Percentiles rank a stretch among this genome's conserved stretches.
Conservation (phyloP, 768 basidiomycete species). For the Tylopilus felleus region DNA sequence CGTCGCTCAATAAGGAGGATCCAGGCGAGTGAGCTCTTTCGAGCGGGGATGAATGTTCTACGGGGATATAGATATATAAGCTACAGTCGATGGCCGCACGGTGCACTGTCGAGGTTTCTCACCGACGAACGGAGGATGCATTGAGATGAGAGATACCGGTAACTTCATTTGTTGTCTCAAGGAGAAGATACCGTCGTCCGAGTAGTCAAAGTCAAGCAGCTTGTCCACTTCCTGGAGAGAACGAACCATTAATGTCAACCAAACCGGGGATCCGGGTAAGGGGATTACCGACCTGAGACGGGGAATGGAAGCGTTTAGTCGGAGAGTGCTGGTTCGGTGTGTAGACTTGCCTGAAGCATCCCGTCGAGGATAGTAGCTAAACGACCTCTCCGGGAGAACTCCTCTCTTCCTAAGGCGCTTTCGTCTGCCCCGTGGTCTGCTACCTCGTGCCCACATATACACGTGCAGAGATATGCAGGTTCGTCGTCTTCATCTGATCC, state of each 20-base stretch:
- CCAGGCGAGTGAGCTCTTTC: conserved; percentile 19
- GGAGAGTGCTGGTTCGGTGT: background rate
- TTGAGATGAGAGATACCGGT: conserved; percentile 48
- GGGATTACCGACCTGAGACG: conserved; percentile 22
- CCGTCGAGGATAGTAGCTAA: conserved; percentile 82
- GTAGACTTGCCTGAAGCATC: conserved; percentile 59
- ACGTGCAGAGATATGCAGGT: conserved; percentile 53
- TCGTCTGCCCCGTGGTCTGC: conserved; percentile 66
- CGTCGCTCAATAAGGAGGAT: conserved; percentile 47
- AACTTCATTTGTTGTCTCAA: conserved; percentile 68
- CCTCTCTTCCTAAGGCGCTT: conserved; percentile 50
- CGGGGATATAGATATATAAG: conserved; percentile 12
- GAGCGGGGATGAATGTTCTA: conserved; percentile 23
- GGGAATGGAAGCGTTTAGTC: conserved; percentile 13
- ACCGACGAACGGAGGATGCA: conserved; percentile 55
- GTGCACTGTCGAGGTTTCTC: conserved; percentile 14
- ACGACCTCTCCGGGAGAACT: conserved; percentile 68
- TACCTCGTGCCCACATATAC: conserved; percentile 68
- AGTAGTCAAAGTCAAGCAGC: conserved; percentile 77
- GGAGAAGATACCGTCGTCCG: conserved; percentile 64
- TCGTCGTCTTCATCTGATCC: conserved; percentile 69
- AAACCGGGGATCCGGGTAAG: conserved; percentile 11
- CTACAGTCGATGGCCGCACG: background rate
- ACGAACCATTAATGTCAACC: conserved; percentile 11
- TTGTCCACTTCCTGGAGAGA: conserved; percentile 64